Conservation (phyloP, 2,329 filamentous ascomycete genomes). For the Pseudopithomyces chartarum region DNA sequence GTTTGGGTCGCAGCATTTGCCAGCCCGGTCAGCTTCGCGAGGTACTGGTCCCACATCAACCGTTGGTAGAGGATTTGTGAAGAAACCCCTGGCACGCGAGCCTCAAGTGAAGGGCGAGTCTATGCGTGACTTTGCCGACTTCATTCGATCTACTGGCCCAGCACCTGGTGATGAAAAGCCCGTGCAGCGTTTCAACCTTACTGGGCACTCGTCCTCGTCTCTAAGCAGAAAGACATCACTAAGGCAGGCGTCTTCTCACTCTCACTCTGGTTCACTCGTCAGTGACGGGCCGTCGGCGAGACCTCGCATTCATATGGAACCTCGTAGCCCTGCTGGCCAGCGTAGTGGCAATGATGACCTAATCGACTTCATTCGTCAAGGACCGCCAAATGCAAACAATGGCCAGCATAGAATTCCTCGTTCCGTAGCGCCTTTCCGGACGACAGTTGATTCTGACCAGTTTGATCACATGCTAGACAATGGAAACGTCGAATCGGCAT, state of each 20-base stretch:
- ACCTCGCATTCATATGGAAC: conserved; percentile 43
- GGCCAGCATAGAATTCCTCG: conserved; percentile 76
- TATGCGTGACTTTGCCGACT: conserved; percentile 82
- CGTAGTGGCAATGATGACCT: conserved; percentile 77
- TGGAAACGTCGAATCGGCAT: conserved; percentile 39
- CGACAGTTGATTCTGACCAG: conserved; percentile 85
- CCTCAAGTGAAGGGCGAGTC: conserved; percentile 73
- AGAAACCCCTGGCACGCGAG: conserved; percentile 65
- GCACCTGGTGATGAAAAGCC: conserved; percentile 36
- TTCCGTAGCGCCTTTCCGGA: conserved; percentile 82
- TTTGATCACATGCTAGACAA: conserved; percentile 52
- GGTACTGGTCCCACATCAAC: conserved; percentile 29
- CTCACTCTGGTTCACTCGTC: conserved; percentile 17
- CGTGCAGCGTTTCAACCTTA: conserved; percentile 41
- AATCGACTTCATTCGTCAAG: conserved; percentile 93
- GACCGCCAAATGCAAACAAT: conserved; percentile 67
- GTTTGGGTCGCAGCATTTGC: conserved; percentile 33
- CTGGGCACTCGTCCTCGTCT: conserved; percentile 28
- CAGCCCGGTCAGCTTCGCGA: conserved; percentile 27
- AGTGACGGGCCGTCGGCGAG: conserved; percentile 31
- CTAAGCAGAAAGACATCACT: conserved; percentile 34
- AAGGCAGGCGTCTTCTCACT: conserved; percentile 19
- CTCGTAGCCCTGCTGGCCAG: conserved; percentile 72
- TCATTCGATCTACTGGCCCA: conserved; percentile 82
- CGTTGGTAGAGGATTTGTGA: conserved; percentile 29